Base-by-base conservation (phyloP, 306 rosid genomes). In the Acacia acuminata region DNA sequence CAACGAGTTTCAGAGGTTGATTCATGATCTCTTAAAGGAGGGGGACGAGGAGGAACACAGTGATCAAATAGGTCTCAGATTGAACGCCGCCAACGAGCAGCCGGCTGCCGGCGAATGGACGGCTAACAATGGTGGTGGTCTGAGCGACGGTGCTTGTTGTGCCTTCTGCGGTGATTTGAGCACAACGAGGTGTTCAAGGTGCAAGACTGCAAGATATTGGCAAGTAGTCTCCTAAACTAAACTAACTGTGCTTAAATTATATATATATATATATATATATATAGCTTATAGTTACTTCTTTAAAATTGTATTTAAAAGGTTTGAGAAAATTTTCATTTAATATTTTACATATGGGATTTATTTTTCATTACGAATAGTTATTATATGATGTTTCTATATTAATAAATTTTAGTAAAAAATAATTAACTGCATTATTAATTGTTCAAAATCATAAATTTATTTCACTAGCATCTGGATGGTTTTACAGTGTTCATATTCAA, bases 141-240 rank as follows among this genome's bases (percentile, higher is more conserved):
- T 8, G 58, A 70, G 80, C 38, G 7, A 43, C 4, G n/a, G 45
- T 83, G 66, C 67, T 38, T 83, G 83, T 45, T 86, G 89, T 19
- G 72, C 79, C 61, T 67, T 58, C 25, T 86, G 87, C 32, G 83
- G 87, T 3, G 64, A 66, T 77, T 6, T 25, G 27, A 77, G 81
- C 61, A 77, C 71, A 72, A 77, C 60, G 22, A 83, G 79, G 69
- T 86, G 89, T 48, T 81, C 89, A 19, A 81, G 85, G 25, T 86
- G 89, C 81, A 86, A 86, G 73, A 58, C 51, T 47, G 89, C 85
- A 12, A 83, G 81, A 73, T 86, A 83, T 77, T 86, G 89, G 87
- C 64, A 72, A 76, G 87, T 75, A 71, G 81, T 79, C 55, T 69
- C 22, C 5, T 27, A 13, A 24, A 17, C 16, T 64, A 2, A 4